Evolutionary conservation across 2,329 filamentous ascomycete species (phyloP), one percentile per base, ranked within the genome.

Genomic region (Pyricularia pennisetigena): DNA sequence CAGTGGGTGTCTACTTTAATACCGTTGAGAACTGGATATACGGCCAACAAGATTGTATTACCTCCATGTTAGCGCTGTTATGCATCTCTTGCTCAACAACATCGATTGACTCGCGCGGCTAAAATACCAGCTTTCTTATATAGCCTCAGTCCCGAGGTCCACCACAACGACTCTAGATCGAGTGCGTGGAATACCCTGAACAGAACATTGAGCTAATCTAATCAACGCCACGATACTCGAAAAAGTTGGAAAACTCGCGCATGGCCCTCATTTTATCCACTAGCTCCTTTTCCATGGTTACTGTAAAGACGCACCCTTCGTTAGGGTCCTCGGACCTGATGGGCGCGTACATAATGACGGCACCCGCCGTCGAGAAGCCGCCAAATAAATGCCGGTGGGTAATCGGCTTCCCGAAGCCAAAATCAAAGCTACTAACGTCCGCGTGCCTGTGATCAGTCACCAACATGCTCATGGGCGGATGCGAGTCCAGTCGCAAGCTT

Each of bases 401-500:
- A 1, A 69, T 57, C 0, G 79, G 79, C 64, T 68, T 74, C 0
- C 69, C 78, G 32, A 81, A 79, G 4, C 79, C 78, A 72, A 80
- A 81, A 67, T 80, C 72, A 0, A 74, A 71, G 0, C 65, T 71
- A 2, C 71, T 72, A 6, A 77, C 71, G 4, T 74, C 73, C 0
- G 74, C 73, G 28, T 76, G 75, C 2, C 79, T 75, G 68, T 77
- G 76, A 41, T 80, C 79, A 0, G 78, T 80, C 59, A 75, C 69
- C 1, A 78, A 69, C 7, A 78, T 73, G 1, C 74, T 75, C 70
- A 79, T 69, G 4, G 79, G 78, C 9, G 79, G 78, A 14, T 77
- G 72, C 0, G 76, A 72, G 68, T 80, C 75, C 24, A 77, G 73
- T 1, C 76, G 76, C 0, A 76, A 71, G 63, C 74, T 76, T 6